Conservation (phyloP, 345 rosid species). For the Hirschfeldia incana region DNA sequence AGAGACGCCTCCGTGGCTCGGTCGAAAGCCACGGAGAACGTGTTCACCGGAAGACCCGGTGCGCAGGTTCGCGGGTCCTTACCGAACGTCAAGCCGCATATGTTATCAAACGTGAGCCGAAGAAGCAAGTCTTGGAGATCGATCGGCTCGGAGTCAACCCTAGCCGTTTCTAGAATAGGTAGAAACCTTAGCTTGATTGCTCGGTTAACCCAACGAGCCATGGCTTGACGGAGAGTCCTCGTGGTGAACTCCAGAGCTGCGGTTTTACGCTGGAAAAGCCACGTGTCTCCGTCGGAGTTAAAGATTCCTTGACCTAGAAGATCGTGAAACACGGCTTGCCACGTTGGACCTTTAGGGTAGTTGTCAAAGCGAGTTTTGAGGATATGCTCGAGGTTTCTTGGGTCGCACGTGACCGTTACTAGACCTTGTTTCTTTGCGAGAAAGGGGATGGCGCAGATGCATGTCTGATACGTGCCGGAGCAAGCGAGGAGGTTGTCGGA, state of each 20-base stretch:
- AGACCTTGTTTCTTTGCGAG: constrained; percentile 84
- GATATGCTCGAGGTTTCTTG: constrained; percentile 81
- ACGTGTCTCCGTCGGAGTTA: constrained; percentile 90
- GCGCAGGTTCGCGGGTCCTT: constrained; percentile 89
- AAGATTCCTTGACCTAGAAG: constrained; percentile 91
- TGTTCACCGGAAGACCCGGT: constrained; percentile 65
- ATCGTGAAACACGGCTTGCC: constrained; percentile 96
- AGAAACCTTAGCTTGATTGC: constrained; percentile 70
- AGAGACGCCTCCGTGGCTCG: constrained; percentile 90
- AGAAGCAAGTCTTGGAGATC: constrained; percentile 89
- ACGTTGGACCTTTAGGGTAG: constrained; percentile 96
- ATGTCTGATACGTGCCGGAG: constrained; percentile 97
- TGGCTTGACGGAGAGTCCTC: constrained; percentile 93
- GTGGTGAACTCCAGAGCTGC: constrained; percentile 98
- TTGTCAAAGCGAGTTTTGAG: constrained; percentile 83
- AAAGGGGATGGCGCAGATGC: constrained; percentile 87
- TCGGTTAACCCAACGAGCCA: constrained; percentile 93
- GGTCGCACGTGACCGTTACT: constrained; percentile 97
- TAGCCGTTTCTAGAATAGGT: constrained; percentile 70
- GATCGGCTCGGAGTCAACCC: constrained; percentile 47
- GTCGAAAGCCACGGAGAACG: constrained; percentile 80
- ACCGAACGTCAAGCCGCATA: constrained; percentile 95
- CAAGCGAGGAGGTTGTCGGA: constrained; percentile 86
- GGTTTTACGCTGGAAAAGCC: constrained; percentile 93
- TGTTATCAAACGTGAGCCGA: constrained; percentile 92